Evolutionary conservation across 2,329 filamentous ascomycete genomes (phyloP).

Genomic region (Fusarium sp.): DNA sequence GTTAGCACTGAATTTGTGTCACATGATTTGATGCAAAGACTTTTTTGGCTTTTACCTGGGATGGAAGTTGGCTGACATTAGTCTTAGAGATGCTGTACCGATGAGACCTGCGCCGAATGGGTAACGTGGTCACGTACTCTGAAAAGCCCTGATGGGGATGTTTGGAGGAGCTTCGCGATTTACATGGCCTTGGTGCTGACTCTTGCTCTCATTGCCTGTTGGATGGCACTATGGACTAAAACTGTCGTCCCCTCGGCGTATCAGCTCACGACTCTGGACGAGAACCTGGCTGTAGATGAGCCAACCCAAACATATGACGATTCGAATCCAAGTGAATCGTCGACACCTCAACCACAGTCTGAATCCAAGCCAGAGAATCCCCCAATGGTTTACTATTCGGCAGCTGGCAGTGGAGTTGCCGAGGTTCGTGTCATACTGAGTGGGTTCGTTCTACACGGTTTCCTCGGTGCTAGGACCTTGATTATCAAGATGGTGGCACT

Average conservation of each 20-base stretch:
- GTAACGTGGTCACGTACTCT: constrained; percentile 65
- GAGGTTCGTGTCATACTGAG: constrained; percentile 98
- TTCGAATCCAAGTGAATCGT: constrained; percentile 56
- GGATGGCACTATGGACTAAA: constrained; percentile 88
- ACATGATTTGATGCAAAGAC: no score
- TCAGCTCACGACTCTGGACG: constrained; percentile 87
- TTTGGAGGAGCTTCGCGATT: constrained; percentile 80
- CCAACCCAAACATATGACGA: constrained; percentile 53
- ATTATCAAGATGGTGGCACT: constrained; percentile 85
- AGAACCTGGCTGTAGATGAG: constrained; percentile 82
- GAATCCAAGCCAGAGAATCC: constrained; percentile 55
- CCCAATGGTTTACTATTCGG: constrained; percentile 94
- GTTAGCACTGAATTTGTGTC: constrained; percentile 48
- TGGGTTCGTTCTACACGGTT: constrained; percentile 95
- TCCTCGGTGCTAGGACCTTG: constrained; percentile 88
- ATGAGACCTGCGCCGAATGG: constrained; percentile 67
- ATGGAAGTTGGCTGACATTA: constrained; percentile 8
- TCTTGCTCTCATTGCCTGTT: constrained; percentile 78
- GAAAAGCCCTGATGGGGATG: constrained; percentile 56
- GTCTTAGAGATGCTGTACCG: constrained; percentile 64
- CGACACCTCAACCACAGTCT: constrained; percentile 56
- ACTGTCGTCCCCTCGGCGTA: constrained; percentile 92
- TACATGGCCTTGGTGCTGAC: constrained; percentile 79
- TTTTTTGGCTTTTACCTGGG: background rate
- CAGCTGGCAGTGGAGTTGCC: constrained; percentile 94